phyloP scores from a whole-genome alignment of 2,329 filamentous ascomycete genomes.

The Calonectria montana region DNA sequence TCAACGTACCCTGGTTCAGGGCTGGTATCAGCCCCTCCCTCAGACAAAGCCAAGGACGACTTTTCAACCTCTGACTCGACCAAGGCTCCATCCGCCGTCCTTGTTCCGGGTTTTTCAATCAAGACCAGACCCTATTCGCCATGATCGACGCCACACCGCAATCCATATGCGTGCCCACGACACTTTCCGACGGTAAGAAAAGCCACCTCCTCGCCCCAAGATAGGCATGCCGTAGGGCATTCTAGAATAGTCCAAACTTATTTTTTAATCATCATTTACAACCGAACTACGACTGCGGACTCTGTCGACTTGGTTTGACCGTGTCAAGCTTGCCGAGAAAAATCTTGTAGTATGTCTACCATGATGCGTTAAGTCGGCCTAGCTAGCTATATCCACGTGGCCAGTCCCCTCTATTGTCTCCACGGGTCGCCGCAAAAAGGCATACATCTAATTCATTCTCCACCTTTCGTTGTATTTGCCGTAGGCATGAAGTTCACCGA shows the following conservation, averaged over 20 bases:
- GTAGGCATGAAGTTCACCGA: background rate
- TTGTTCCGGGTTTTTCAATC: constrained; percentile 3
- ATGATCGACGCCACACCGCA: background rate
- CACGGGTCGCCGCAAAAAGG: background rate
- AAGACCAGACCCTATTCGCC: background rate
- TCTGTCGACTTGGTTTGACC: background rate
- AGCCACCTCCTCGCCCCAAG: background rate
- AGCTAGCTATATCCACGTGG: background rate
- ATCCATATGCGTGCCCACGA: background rate
- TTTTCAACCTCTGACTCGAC: background rate
- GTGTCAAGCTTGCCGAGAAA: background rate
- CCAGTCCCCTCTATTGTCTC: background rate
- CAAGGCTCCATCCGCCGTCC: background rate
- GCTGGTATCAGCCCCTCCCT: background rate
- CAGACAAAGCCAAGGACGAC: background rate
- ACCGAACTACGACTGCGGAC: background rate
- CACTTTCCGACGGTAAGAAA: background rate
- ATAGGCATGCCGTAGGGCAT: background rate
- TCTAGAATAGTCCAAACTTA: background rate
- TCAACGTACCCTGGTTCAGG: background rate
- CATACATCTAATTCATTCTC: background rate
- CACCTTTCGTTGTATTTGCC: background rate
- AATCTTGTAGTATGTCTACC: background rate
- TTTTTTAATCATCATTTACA: background rate
- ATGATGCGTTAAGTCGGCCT: background rate